Percentiles rank a stretch among this genome's conserved stretches.
These are phyloP conservation scores for Grosmannia penicillata DNA, from an alignment of 2,329 filamentous ascomycete genomes.

Conservation along the genomic window DNA sequence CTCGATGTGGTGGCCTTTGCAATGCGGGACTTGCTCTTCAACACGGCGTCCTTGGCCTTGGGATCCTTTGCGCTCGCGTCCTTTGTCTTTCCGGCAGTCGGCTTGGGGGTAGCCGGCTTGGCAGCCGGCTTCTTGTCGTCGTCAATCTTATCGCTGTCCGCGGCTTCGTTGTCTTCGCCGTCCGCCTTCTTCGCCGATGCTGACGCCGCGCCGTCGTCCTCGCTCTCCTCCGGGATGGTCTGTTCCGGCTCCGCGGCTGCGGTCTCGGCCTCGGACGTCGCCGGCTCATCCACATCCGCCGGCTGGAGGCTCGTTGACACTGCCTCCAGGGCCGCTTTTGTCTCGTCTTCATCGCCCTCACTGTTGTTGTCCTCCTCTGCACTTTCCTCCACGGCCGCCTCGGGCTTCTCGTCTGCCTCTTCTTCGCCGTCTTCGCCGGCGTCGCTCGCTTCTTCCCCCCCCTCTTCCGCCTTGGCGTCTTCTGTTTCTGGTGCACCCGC, in stretches of 20 bases:
- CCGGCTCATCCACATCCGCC: neutral
- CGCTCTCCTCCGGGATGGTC: conserved; percentile 2
- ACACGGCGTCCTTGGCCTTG: conserved; percentile 2
- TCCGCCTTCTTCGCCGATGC: neutral
- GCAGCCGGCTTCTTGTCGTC: conserved; percentile 7
- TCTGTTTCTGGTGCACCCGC: conserved; percentile 9
- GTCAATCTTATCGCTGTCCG: conserved; percentile 4
- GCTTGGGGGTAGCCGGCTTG: no score
- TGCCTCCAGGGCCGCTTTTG: neutral
- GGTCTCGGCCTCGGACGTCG: neutral
- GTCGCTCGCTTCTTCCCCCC: conserved; percentile 1
- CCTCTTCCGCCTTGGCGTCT: conserved; percentile 7
- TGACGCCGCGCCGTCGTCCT: conserved; percentile 5
- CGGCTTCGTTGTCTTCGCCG: conserved; percentile 6
- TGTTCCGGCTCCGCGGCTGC: neutral
- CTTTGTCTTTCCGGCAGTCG: no score
- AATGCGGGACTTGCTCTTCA: no score
- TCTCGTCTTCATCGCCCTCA: conserved; percentile 1
- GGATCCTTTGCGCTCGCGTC: neutral
- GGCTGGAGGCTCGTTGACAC: neutral
- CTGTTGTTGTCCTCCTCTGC: neutral
- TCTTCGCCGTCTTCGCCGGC: neutral
- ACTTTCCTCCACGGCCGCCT: neutral
- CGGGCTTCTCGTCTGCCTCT: neutral
- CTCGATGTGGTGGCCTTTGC: neutral